Conservation (phyloP, 306 rosid species). For the Sechiopsis laciniata region DNA sequence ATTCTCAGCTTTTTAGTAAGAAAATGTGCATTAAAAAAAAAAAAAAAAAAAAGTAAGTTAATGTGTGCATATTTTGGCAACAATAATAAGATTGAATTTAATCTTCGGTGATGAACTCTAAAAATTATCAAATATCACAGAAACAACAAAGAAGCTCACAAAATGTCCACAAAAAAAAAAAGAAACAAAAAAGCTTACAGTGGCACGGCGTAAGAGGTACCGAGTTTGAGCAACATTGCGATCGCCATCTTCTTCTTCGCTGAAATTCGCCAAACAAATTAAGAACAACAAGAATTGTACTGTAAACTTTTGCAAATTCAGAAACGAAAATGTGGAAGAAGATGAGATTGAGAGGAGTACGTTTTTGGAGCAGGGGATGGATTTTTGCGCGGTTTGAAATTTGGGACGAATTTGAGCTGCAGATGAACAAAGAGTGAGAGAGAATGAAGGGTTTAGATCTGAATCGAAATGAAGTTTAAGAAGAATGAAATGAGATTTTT, state of each 20-base stretch:
- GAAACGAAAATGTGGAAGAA: not conserved
- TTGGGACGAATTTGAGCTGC: conserved; percentile 54
- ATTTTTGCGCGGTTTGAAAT: conserved; percentile 29
- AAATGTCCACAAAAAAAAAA: no score
- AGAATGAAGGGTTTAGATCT: not conserved
- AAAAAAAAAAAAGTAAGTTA: no score
- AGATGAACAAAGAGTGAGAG: not conserved
- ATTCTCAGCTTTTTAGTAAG: no score
- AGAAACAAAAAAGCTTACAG: conserved; percentile 9
- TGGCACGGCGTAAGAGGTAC: conserved; percentile 37
- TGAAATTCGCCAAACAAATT: conserved; percentile 28
- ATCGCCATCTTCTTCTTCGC: conserved; percentile 32
- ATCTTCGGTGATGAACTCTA: no score
- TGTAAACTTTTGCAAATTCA: not conserved
- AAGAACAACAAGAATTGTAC: not conserved
- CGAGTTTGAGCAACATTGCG: conserved; percentile 28
- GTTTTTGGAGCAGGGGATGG: conserved; percentile 25
- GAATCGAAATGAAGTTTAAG: not conserved
- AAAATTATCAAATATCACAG: not conserved
- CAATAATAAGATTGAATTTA: no score
- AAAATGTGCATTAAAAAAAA: no score
- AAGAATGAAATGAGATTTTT: not conserved
- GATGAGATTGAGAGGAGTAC: conserved; percentile 30
- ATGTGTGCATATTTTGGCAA: no score
- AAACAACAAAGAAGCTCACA: conserved; percentile 24